Evolutionary conservation across 1,284 basidiomycete species (phyloP).

Genomic region (Naganishia sp.): DNA sequence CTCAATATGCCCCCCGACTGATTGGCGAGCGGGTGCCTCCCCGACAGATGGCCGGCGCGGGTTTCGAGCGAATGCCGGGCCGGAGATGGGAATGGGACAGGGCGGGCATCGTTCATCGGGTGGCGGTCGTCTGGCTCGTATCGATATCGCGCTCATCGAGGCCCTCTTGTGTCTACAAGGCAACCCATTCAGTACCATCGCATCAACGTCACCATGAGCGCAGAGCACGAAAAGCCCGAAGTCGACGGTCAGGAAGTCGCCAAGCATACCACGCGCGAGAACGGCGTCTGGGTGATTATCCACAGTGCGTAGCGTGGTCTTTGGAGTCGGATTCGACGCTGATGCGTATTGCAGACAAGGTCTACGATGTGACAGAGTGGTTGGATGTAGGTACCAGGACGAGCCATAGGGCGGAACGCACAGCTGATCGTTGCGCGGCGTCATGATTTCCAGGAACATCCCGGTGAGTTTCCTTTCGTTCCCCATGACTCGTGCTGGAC

Average conservation of each 20-base stretch:
- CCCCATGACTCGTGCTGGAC: no score
- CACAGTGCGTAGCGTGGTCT: conserved; percentile 62
- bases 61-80: neutral
- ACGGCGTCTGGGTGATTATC: conserved; percentile 83
- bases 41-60: neutral
- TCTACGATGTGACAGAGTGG: conserved; percentile 77
- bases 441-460: conserved; percentile 59
- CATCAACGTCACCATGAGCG: conserved; percentile 6
- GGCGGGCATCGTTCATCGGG: neutral
- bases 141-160: neutral
- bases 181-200: neutral
- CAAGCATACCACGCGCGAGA: conserved; percentile 51
- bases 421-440: neutral
- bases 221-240: conserved; percentile 38
- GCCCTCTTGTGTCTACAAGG: neutral
- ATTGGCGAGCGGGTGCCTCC: no score
- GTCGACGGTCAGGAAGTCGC: conserved; percentile 51
- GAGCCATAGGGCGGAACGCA: neutral
- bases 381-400: conserved; percentile 59
- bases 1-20: no score
- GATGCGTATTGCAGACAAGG: conserved; percentile 57
- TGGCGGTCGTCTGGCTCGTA: neutral
- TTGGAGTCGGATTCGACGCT: neutral
- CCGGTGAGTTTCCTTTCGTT: conserved; percentile 56
- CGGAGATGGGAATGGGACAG: neutral